Evolutionary conservation across 805 yeast genomes (phyloP), one percentile per base, ranked within the genome.

Genomic region (Torulaspora indica): DNA sequence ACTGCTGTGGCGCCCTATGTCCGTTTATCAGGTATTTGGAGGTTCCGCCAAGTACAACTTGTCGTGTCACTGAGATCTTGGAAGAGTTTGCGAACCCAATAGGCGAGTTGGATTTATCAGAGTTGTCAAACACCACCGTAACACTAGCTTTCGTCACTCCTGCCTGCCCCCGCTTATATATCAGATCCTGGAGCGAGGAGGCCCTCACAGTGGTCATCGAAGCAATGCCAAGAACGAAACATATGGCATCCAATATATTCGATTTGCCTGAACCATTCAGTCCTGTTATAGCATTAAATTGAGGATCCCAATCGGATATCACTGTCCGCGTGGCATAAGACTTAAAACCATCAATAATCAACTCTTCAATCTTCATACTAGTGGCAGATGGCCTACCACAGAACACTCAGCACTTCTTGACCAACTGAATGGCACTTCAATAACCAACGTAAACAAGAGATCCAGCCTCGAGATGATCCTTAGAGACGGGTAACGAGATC

Each of bases 221-320:
- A 1, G 96, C 82, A 48, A 93, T 90, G 43, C 99, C 99, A 27
- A 93, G 73, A n/a, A 95, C 99, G 66, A 93, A 93, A 67, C 98
- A 93, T 45, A 93, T 91, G 45, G 99, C 95, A 66, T 93, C 98
- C 35, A 93, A 72, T 46, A 93, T 90, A 63, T 93, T 93, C 17
- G 98, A 91, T 61, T 93, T 93, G 5, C 99, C 99, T 0, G 96
- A 88, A 8, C 99, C 99, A 63, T 93, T 93, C 39, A 93, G 74
- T 6, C 99, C 99, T 0, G 98, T 95, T 61, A 93, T 91, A 56
- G 98, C 96, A 68, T 95, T 93, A 69, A 93, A 95, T 67, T 85
- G 95, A 1, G 86, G 77, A 66, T 93, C 99, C 98, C 98, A 95
- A 22, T 82, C 85, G 1, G 95, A 78, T 25, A 93, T 86, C 24